Conservation (phyloP, 306 rosid species). For the Abrus precatorius region DNA sequence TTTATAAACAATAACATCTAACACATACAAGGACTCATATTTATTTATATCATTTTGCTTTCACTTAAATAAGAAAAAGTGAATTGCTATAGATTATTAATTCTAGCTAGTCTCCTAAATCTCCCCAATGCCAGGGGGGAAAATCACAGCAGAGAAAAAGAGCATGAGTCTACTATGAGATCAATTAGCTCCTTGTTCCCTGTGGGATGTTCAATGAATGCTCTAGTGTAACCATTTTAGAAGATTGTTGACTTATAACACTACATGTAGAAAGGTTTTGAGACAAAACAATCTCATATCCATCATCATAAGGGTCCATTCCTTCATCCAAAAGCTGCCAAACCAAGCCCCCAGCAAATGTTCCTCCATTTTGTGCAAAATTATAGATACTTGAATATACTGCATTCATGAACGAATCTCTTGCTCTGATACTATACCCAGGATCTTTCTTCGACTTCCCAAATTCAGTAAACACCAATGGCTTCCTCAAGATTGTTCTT, state of each 20-base stretch:
- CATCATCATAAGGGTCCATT: conserved; percentile 59
- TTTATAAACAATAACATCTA: too few species aligned
- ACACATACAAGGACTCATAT: too few species aligned
- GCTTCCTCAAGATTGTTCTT: conserved; percentile 57
- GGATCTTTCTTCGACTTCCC: conserved; percentile 58
- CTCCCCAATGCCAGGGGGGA: neutral
- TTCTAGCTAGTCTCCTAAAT: neutral
- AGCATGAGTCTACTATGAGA: neutral
- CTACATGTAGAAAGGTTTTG: conserved; percentile 47
- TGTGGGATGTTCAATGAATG: conserved; percentile 38
- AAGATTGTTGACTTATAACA: conserved; percentile 59
- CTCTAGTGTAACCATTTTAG: conserved; percentile 49
- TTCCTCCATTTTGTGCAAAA: conserved; percentile 53
- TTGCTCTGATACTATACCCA: conserved; percentile 37
- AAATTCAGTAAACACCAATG: conserved; percentile 61
- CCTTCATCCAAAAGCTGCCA: conserved; percentile 67
- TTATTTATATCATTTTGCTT: neutral
- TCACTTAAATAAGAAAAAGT: neutral
- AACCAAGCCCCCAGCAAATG: conserved; percentile 60
- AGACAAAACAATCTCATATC: conserved; percentile 62
- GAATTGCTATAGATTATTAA: neutral
- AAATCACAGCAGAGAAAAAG: neutral
- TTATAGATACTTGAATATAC: conserved; percentile 51
- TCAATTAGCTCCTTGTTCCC: neutral
- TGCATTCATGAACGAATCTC: conserved; percentile 51